phyloP scores from a whole-genome alignment of 2,329 filamentous ascomycete genomes.

The Botrytis hyacinthi region DNA sequence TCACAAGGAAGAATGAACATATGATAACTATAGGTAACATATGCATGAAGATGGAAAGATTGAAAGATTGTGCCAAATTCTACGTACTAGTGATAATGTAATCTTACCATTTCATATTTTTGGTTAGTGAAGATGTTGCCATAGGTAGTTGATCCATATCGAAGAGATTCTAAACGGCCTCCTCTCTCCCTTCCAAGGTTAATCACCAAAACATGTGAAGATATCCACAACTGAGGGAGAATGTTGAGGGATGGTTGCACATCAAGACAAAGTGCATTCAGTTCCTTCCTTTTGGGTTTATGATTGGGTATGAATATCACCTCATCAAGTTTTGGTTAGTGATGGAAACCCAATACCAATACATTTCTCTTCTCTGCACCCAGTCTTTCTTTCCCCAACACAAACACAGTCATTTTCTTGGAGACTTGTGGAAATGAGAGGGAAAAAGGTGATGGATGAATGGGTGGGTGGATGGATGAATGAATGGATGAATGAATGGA shows the following conservation, averaged over 20 bases:
- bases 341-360: neutral
- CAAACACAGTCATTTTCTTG: neutral
- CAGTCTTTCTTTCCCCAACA: neutral
- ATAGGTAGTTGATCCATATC: neutral
- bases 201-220: conserved; percentile 5
- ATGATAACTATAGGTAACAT: neutral
- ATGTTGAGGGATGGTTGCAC: neutral
- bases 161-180: neutral
- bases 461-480: too few relatives aligned
- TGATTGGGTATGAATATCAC: conserved; percentile 17
- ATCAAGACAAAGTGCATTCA: neutral
- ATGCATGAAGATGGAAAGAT: neutral
- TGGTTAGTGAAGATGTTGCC: neutral
- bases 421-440: neutral
- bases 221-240: neutral
- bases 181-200: neutral
- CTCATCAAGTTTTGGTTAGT: conserved; percentile 11
- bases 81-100: neutral
- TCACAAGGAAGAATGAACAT: neutral
- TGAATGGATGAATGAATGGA: too few relatives aligned
- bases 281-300: neutral
- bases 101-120: neutral
- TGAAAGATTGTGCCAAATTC: neutral
- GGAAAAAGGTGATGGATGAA: neutral
- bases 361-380: neutral